Base-by-base conservation (phyloP, 2,329 filamentous ascomycete species). In the Monilinia vaccinii-corymbosi region DNA sequence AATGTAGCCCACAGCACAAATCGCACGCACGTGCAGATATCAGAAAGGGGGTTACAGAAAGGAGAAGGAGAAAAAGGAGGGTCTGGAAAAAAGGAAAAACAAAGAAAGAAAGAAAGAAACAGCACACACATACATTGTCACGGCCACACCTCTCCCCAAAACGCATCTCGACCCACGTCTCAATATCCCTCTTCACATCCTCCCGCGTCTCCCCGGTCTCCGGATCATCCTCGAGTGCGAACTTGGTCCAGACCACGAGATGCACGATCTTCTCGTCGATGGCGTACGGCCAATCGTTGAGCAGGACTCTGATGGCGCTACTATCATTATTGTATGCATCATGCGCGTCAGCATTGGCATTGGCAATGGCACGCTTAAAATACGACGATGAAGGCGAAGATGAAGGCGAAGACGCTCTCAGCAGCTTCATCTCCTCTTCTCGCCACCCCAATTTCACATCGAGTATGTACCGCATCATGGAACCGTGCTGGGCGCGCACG, bases 211-310 rank as follows among this genome's bases (percentile, higher is more conserved):
- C 84, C 7, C 70, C 75, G 0, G 79, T 75, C 16, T 60, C 69
- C 4, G 75, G 73, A 67, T 94, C 86, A 60, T 91, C 88, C 57
- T 84, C 79, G 28, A 97, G 77, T 51, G 81, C 79, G 69, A 96
- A 96, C 73, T 96, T 96, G 51, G 89, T 94, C 93, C 93, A 97
- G 14, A 96, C 84, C 6, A 96, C 89, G 3, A 97, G 77, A 71
- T 97, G 93, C 18, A 89, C 82, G 64, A 96, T 92, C 56, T 81
- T 79, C 50, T 77, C 71, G 67, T 94, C 90, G 57, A 97, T 79
- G 0, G 90, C 91, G 70, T 97, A 97, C 0, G 93, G 93, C 89
- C 91, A 97, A 78, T 97, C 92, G 71, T 97, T 97, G 74, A 82
- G 83, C 45, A 96, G 73, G 51, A 96, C 85, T 72, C 85, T 91